Evolutionary conservation across 2,329 filamentous ascomycete species (phyloP), one percentile per base, ranked within the genome.

Genomic region (Plectosphaerella cucumerina): DNA sequence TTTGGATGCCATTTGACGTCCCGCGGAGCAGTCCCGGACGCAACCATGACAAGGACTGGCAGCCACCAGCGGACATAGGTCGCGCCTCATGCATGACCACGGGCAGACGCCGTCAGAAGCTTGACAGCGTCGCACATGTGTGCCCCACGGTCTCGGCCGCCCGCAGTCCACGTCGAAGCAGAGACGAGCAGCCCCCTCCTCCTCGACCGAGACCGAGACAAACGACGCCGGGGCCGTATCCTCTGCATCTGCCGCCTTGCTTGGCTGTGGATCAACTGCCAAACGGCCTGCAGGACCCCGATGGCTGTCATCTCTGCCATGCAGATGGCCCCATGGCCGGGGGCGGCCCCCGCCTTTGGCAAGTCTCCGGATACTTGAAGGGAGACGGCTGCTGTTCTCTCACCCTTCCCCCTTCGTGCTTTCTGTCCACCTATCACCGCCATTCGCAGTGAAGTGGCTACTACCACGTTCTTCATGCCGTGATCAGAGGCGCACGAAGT

Each of bases 381-480:
- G 31, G n/a, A 37, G 35, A 37, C 17, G 3, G 35, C 35, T 6
- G 35, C 35, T 6, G 17, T 5, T 17, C 35, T 37, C n/a, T 17
- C n/a, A 12, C 20, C 17, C 17, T 42, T 17, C 15, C 17, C 35
- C 3, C 6, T 37, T 6, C 14, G 17, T 15, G 10, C n/a, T 3
- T 6, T 18, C 35, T 39, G 10, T 18, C 17, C 35, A 39, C 35
- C n/a, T 18, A 20, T 12, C n/a, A 20, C 17, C n/a, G 39, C 39
- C 8, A 11, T 21, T 18, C n/a, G n/a, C 20, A n/a, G 10, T 20
- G 39, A 17, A n/a, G 26, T 31, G 26, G 26, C 4, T 8, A 31
- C 26, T 11, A 31, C 8, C 26, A 56, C 35, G 51, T 41, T 14
- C 31, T 59, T 41, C 50, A 57, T 44, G 49, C 47, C 42, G 49